Evolutionary conservation across 305 asterid genomes (phyloP), one percentile per base, ranked within the genome.

Genomic region (Salvia sclarea): DNA sequence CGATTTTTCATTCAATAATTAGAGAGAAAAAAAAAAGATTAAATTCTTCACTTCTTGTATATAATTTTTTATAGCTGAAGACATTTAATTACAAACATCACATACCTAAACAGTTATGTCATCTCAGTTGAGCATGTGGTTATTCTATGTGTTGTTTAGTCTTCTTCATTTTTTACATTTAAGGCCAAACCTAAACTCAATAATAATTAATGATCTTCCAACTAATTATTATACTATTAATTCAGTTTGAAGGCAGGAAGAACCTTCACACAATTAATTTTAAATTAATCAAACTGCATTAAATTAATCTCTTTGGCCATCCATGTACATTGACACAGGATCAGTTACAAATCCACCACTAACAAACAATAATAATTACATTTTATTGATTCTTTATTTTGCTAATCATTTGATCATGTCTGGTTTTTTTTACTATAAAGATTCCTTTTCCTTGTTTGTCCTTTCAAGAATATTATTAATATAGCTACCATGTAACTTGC

Each of bases 361-460:
- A 48, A 14, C 59, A 14, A 66, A 17, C 66, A 35, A 67, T 5
- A 73, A 50, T 53, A 58, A 75, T n/a, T 50, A 47, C 61, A 44
- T 43, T 14, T 54, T 35, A 18, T 73, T 75, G 30, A 21, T 21
- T 24, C 40, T 70, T 65, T 69, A 64, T 63, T 66, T 48, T 30
- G 67, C 79, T 72, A 74, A 83, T 81, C 80, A 81, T 76, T 76
- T 79, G 55, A 66, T 72, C 75, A 73, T 72, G 86, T 43, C 70
- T 83, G 74, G 56, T 49, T 56, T 78, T 59, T 80, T 81, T 78
- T 79, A 78, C 82, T 71, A 61, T 4, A 73, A 73, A 76, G 76
- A 79, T 76, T 79, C 83, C 68, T 43, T 63, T 60, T 20, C 14
- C 57, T 44, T 66, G 41, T 16, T 35, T 21, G 7, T 20, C 14